phyloP scores from a whole-genome alignment of 257 asterid species.

The Marsdenia floribunda region DNA sequence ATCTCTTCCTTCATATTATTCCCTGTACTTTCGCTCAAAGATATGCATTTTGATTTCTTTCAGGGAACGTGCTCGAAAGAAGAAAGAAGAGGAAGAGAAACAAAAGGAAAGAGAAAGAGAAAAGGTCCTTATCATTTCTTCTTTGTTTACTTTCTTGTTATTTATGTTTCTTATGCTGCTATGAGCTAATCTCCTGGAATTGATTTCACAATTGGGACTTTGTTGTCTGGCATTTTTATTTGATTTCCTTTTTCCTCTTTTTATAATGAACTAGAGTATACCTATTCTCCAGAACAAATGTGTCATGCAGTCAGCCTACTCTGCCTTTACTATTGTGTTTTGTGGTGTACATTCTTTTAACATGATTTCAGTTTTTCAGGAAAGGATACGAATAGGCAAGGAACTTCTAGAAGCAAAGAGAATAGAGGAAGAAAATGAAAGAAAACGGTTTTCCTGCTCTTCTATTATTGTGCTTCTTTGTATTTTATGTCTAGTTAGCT shows the following conservation, averaged over 20 bases:
- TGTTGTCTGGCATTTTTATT: background rate
- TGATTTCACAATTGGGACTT: background rate
- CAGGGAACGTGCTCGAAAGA: constrained; percentile 90
- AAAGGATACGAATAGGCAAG: constrained; percentile 79
- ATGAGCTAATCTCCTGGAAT: background rate
- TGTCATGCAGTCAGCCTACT: background rate
- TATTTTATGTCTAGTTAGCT: background rate
- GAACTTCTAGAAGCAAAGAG: constrained; percentile 96
- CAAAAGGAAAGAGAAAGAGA: constrained; percentile 82
- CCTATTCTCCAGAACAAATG: background rate
- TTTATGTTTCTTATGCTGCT: constrained; percentile 4
- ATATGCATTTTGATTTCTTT: constrained; percentile 9
- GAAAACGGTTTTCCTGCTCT: constrained; percentile 72
- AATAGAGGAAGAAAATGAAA: constrained; percentile 94
- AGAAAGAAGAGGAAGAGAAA: constrained; percentile 96
- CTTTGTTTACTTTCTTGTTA: constrained; percentile 3
- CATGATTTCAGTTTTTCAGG: constrained; percentile 47
- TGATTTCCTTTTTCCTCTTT: background rate
- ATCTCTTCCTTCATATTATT: background rate
- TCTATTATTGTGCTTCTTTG: constrained; percentile 12
- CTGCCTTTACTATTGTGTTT: background rate
- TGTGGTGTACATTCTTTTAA: constrained; percentile 14
- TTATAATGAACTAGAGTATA: background rate
- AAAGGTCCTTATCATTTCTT: constrained; percentile 43
- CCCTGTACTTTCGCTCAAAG: background rate